These are phyloP conservation scores for Dovyalis caffra DNA, from an alignment of 345 rosid species.

Conservation along the genomic window DNA sequence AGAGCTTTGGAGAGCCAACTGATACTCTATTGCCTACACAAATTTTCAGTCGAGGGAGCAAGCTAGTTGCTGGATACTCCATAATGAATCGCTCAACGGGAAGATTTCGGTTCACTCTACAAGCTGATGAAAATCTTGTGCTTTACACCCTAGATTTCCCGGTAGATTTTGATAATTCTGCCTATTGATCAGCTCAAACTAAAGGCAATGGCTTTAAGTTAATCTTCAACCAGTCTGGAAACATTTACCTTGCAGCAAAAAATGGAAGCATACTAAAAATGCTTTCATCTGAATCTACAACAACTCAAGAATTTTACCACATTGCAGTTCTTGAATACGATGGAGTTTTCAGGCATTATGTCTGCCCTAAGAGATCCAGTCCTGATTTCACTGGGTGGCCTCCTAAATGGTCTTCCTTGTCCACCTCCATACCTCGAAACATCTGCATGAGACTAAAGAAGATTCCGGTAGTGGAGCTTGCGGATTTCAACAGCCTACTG, in stretches of 20 bases:
- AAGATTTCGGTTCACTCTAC: constrained; percentile 23
- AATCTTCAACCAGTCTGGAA: constrained; percentile 22
- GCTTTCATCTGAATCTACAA: no score
- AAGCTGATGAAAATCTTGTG: constrained; percentile 13
- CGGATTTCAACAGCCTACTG: constrained; percentile 39
- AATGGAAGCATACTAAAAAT: background rate
- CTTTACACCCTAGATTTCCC: constrained; percentile 25
- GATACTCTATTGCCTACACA: constrained; percentile 20
- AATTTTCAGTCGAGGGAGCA: background rate
- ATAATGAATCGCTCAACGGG: constrained; percentile 22
- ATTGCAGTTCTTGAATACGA: constrained; percentile 25
- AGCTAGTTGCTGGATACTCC: constrained; percentile 9
- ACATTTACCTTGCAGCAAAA: background rate
- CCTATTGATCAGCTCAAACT: background rate
- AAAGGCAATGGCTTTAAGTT: constrained; percentile 6
- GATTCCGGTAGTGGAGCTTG: constrained; percentile 24
- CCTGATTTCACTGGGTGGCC: background rate
- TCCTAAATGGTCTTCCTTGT: constrained; percentile 18
- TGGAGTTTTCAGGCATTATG: constrained; percentile 31
- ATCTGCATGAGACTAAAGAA: constrained; percentile 1
- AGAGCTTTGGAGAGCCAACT: constrained; percentile 17
- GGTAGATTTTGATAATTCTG: background rate
- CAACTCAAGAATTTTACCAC: constrained; percentile 14
- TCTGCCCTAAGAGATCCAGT: constrained; percentile 14
- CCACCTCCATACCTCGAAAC: constrained; percentile 17